These are phyloP conservation scores for Lasiosphaeris hirsuta DNA, from an alignment of 495 filamentous ascomycete species.

Conservation along the genomic window DNA sequence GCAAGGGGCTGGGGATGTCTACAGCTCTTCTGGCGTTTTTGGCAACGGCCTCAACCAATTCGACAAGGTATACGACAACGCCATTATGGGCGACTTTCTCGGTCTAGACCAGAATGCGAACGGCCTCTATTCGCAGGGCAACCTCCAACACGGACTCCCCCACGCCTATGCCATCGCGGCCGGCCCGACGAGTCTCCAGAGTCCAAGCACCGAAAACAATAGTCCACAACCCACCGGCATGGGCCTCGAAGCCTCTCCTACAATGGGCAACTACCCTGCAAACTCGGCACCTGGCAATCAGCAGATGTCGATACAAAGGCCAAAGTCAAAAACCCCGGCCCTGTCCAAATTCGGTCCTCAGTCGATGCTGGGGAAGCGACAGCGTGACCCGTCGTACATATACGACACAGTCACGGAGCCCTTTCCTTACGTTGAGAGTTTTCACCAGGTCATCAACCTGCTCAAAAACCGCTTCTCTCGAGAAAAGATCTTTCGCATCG, in stretches of 20 bases:
- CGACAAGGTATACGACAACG: conserved; percentile 42
- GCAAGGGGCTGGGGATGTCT: conserved; percentile 35
- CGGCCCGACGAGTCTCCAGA: conserved; percentile 46
- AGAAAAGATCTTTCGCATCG: conserved; percentile 70
- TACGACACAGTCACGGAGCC: conserved; percentile 87
- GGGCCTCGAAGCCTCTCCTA: conserved; percentile 45
- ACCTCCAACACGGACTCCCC: conserved; percentile 49
- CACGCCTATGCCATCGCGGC: conserved; percentile 50
- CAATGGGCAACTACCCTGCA: conserved; percentile 37
- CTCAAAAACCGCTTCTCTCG: conserved; percentile 71
- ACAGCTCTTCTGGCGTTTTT: conserved; percentile 39
- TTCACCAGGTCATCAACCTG: conserved; percentile 82
- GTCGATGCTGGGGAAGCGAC: conserved; percentile 50
- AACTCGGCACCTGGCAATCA: conserved; percentile 22
- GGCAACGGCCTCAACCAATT: conserved; percentile 42
- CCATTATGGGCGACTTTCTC: conserved; percentile 39
- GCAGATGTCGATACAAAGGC: conserved; percentile 27
- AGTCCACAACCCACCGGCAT: conserved; percentile 44
- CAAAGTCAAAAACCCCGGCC: conserved; percentile 38
- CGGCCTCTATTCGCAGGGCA: conserved; percentile 44
- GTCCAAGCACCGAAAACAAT: conserved; percentile 50
- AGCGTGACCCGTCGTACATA: conserved; percentile 72
- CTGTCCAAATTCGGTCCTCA: conserved; percentile 44
- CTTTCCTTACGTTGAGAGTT: conserved; percentile 84
- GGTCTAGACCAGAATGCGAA: conserved; percentile 37